Evolutionary conservation across 1,139 yeast genomes (phyloP).

Genomic region (Keqinozyma sinolaborantium): DNA sequence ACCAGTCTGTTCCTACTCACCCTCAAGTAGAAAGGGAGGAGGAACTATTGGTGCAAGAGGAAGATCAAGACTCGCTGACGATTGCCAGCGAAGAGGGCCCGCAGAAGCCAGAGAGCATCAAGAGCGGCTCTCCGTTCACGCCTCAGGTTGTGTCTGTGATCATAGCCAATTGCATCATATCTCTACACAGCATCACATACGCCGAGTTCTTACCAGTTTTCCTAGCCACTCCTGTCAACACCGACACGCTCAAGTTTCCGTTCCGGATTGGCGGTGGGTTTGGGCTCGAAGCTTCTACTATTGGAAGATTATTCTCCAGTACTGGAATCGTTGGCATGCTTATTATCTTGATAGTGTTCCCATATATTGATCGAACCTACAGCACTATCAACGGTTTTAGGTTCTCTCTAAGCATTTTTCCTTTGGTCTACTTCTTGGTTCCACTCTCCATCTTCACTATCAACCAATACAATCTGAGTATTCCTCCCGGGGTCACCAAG

Average conservation of each 20-base stretch:
- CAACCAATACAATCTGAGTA: conserved; percentile 20
- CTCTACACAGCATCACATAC: conserved; percentile 45
- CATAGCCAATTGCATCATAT: conserved; percentile 9
- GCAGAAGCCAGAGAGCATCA: neutral
- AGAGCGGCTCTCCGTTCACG: conserved; percentile 3
- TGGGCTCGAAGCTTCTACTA: conserved; percentile 34
- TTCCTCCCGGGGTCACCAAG: conserved; percentile 23
- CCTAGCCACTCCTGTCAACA: conserved; percentile 41
- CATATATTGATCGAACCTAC: conserved; percentile 48
- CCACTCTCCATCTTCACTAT: conserved; percentile 49
- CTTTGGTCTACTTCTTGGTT: conserved; percentile 44
- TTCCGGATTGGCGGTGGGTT: conserved; percentile 23
- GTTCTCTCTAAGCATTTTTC: conserved; percentile 38
- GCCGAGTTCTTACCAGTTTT: conserved; percentile 59
- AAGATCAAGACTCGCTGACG: no score
- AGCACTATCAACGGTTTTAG: conserved; percentile 45
- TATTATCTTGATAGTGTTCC: conserved; percentile 49
- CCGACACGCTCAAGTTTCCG: conserved; percentile 30
- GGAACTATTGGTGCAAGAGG: neutral
- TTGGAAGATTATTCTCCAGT: conserved; percentile 51
- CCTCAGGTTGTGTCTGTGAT: conserved; percentile 10
- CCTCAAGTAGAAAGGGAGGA: neutral
- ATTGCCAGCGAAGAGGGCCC: neutral
- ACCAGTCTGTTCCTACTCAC: neutral
- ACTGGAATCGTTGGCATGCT: conserved; percentile 57